Evolutionary conservation across 768 basidiomycete species (phyloP), one percentile per base, ranked within the genome.

Genomic region (Pleurotus djamor): DNA sequence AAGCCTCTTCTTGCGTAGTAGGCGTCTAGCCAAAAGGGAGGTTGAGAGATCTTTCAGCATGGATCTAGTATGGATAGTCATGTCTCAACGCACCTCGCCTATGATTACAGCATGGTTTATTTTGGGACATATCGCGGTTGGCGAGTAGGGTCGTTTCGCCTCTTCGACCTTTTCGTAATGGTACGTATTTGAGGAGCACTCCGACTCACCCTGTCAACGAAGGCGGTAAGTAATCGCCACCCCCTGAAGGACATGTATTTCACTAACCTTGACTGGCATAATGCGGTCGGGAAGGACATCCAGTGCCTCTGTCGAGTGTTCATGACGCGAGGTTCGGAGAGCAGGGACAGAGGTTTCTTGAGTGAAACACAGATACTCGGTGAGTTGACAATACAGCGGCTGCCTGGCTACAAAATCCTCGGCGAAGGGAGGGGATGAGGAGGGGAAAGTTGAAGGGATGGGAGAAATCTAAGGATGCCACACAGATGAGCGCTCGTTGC

Each of bases 1-100:
- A 92, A 6, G 85, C 85, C 41, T 75, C 73, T 60, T 84, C 84
- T 57, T 84, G 82, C 49, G 77, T 76, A 49, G 65, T 70, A 48
- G 79, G 72, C 1, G 86, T 88, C 86, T 88, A 60, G 32, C 16
- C 21, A 28, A 28, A 16, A 52, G 38, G 35, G 35, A 58, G 60
- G 33, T 52, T 34, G 49, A 3, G 8, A 36, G 60, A 34, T 54
- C 64, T 28, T 28, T 48, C 67, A 41, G 9, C 38, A n/a, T 41
- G 38, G 38, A 41, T 63, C 61, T 34, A 60, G 38, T 43, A 16
- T 36, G 50, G 58, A 55, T n/a, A 52, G 48, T 36, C 54, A 37
- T n/a, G n/a, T 16, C 17, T 17, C 9, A 41, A 67, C 74, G 57
- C 60, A 80, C 80, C 73, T 82, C 74, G 54, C 82, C 82, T 34